A percentile compares a stretch with the other conserved stretches of the same genome.
Conservation (phyloP, 2,329 filamentous ascomycete genomes). For the Alternaria alternata region DNA sequence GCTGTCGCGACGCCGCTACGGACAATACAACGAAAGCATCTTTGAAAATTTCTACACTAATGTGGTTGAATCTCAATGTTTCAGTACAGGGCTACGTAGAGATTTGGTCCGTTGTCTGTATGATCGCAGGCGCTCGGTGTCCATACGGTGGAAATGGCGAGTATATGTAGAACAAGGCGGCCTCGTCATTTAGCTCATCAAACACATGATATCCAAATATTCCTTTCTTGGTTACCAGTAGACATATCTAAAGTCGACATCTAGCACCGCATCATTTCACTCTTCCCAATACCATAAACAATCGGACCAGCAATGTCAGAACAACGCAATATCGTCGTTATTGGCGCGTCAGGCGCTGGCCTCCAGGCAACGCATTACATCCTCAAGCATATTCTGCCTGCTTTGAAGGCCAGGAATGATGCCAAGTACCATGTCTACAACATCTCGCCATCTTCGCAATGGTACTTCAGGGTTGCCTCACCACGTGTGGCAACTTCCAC, state of each 20-base stretch:
- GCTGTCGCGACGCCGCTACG: not conserved
- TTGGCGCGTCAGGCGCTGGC: conserved; percentile 44
- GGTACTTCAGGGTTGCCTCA: conserved; percentile 63
- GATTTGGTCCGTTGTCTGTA: conserved; percentile 2
- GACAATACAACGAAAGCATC: not conserved
- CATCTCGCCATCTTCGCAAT: conserved; percentile 62
- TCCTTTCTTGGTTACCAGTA: not conserved
- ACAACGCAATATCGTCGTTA: conserved; percentile 47
- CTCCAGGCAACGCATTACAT: conserved; percentile 46
- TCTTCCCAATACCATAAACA: not conserved
- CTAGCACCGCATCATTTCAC: not conserved
- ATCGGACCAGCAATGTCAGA: conserved; percentile 34
- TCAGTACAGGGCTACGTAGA: not conserved
- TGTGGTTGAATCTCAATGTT: not conserved
- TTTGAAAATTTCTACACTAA: not conserved
- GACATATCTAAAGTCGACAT: not conserved
- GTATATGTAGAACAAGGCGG: conserved; percentile 9
- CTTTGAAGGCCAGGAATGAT: conserved; percentile 39
- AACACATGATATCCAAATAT: not conserved
- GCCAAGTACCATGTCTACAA: conserved; percentile 61
- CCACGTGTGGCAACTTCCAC: conserved; percentile 63
- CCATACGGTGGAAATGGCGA: not conserved
- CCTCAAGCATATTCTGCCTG: conserved; percentile 47
- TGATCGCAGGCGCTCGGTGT: not conserved
- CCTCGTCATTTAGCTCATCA: not conserved